These are phyloP conservation scores for Mycena chlorophos DNA, from an alignment of 768 basidiomycete genomes.

Conservation along the genomic window DNA sequence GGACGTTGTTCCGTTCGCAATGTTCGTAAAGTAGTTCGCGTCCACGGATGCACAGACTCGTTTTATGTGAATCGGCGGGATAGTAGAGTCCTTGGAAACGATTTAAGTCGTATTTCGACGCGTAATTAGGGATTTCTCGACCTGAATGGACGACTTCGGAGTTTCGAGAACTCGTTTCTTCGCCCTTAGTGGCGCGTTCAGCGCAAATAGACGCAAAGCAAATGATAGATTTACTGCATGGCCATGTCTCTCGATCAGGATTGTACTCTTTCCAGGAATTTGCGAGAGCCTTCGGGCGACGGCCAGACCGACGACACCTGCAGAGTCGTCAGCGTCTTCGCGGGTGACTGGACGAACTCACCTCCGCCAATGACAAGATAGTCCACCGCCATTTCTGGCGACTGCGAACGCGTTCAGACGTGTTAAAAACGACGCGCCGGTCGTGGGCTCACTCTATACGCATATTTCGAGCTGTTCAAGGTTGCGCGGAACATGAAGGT, in stretches of 20 bases:
- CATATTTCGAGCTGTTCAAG: constrained; percentile 15
- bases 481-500: constrained; percentile 9
- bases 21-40: constrained; percentile 80
- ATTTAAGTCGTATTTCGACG: neutral
- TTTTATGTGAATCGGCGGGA: constrained; percentile 81
- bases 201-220: neutral
- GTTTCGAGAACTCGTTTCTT: constrained; percentile 91
- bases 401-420: constrained; percentile 32
- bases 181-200: constrained; percentile 42
- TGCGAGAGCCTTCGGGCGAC: constrained; percentile 74
- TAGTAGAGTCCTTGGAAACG: constrained; percentile 74
- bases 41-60: constrained; percentile 81
- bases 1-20: constrained; percentile 63
- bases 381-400: constrained; percentile 74
- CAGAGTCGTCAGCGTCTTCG: neutral
- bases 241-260: constrained; percentile 76
- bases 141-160: constrained; percentile 95
- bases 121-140: too few species aligned
- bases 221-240: constrained; percentile 34
- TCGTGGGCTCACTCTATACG: constrained; percentile 14
- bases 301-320: constrained; percentile 84
- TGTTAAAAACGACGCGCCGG: neutral
- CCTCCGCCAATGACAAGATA: constrained; percentile 90
- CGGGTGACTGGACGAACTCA: constrained; percentile 25
- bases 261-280: constrained; percentile 68